Evolutionary conservation across 2,329 filamentous ascomycete genomes (phyloP), one percentile per base, ranked within the genome.

Genomic region (Macrophomina tecta): DNA sequence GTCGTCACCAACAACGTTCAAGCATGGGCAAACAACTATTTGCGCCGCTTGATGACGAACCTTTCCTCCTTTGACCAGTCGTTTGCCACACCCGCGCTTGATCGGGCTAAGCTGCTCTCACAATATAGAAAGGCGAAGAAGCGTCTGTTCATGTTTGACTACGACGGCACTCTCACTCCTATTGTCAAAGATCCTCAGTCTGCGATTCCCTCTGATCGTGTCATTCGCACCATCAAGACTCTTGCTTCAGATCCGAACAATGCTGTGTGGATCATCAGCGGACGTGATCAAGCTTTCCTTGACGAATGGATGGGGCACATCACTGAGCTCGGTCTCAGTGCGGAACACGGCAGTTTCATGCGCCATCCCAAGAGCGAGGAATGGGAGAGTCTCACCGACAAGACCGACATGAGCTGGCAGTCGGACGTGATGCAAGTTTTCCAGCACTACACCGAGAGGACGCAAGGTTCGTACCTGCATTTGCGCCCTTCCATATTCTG

Each of bases 91-190:
- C 94, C 94, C 0, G 85, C 90, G 1, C 87, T 98, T 23, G 93
- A 98, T 76, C 89, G 89, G 42, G 84, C 88, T 3, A 84, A 88
- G 69, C 80, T 97, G 70, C 82, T 97, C 45, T 82, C 85, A 65
- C 89, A 90, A 68, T 98, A 97, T 79, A 87, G 89, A 68, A 82
- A 86, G 46, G 89, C 93, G 3, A 86, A 86, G 69, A 92, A 91
- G 79, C 89, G 95, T 11, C 84, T 99, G 3, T 97, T 98, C 83
- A 94, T 99, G 92, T 97, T 98, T 76, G 95, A 99, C 81, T 99
- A 99, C 74, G 95, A 99, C 77, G 95, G 95, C 56, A 99, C 95
- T 0, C 86, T 99, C 65, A 98, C 95, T 3, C 85, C 94, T 0
- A 98, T 99, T 73, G 95, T 98, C 65, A 90, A 91, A 72, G 93